These are phyloP conservation scores for Backusella liffmaniae DNA, from an alignment of 192 early-diverging fungal species.

Conservation along the genomic window DNA sequence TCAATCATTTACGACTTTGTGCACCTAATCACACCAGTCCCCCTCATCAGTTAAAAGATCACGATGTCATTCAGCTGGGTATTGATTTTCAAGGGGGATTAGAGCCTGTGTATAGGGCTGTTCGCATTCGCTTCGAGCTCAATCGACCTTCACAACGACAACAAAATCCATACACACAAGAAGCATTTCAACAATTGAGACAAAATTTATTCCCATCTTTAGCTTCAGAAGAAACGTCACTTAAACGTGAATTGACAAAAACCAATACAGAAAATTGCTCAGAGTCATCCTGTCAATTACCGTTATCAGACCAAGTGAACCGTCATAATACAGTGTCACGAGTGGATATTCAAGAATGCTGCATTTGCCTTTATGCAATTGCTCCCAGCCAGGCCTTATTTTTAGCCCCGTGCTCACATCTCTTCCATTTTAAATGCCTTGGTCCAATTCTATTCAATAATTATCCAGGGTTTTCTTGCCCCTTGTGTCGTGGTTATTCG, in stretches of 20 bases:
- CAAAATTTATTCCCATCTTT: background rate
- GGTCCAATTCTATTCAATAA: constrained; percentile 63
- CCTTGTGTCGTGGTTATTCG: constrained; percentile 81
- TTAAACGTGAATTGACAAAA: background rate
- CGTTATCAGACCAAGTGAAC: background rate
- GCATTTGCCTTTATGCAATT: constrained; percentile 81
- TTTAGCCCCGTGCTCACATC: constrained; percentile 81
- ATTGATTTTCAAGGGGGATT: constrained; percentile 92
- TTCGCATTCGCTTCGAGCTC: constrained; percentile 79
- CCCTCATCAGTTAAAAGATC: constrained; percentile 78
- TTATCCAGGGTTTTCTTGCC: constrained; percentile 74
- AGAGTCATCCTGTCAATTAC: background rate
- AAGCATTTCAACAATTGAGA: constrained; percentile 19
- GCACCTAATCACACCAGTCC: constrained; percentile 81
- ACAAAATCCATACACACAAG: background rate
- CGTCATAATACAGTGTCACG: background rate
- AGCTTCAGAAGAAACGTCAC: background rate
- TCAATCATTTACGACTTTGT: constrained; percentile 90
- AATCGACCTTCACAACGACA: constrained; percentile 48
- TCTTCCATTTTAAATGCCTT: constrained; percentile 85
- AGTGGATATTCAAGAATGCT: constrained; percentile 62
- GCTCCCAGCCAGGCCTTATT: constrained; percentile 80
- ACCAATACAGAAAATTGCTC: background rate
- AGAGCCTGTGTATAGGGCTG: constrained; percentile 87
- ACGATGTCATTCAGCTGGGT: constrained; percentile 93